These are phyloP conservation scores for Perkinsus marinus DNA, from an alignment of 169 alveolate genomes.

Conservation along the genomic window DNA sequence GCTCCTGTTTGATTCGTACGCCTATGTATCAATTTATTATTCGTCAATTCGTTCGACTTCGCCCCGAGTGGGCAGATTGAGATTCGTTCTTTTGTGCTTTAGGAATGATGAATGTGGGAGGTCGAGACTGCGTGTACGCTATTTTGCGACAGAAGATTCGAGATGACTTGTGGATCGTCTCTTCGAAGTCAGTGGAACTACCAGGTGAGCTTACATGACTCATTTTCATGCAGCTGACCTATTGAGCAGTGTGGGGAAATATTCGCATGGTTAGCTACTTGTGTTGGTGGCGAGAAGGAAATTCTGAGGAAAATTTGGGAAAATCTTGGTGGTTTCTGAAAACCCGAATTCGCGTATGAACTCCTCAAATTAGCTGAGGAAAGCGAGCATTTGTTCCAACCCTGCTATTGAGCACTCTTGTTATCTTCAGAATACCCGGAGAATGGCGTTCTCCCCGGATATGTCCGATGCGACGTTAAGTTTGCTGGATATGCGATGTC, in stretches of 20 bases:
- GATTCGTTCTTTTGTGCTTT: neutral
- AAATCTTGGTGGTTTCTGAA: no score
- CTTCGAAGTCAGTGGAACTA: neutral
- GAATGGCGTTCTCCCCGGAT: neutral
- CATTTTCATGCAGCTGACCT: neutral
- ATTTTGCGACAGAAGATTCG: neutral
- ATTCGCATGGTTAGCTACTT: no score
- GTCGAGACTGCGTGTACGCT: neutral
- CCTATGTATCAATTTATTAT: no score
- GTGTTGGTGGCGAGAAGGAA: no score
- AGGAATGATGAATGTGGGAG: neutral
- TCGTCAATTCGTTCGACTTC: neutral
- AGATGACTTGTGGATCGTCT: neutral
- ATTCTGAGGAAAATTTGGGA: no score
- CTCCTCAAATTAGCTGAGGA: no score
- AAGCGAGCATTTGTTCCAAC: no score
- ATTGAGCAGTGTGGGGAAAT: no score
- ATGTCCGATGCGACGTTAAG: neutral
- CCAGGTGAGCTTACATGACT: neutral
- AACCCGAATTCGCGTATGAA: no score
- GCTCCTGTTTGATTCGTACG: no score
- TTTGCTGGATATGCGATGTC: neutral
- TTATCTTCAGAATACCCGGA: neutral
- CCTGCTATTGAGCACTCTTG: no score
- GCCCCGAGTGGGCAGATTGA: neutral